phyloP scores from a whole-genome alignment of 1,139 yeast species.

The Geotrichum bryndzae region DNA sequence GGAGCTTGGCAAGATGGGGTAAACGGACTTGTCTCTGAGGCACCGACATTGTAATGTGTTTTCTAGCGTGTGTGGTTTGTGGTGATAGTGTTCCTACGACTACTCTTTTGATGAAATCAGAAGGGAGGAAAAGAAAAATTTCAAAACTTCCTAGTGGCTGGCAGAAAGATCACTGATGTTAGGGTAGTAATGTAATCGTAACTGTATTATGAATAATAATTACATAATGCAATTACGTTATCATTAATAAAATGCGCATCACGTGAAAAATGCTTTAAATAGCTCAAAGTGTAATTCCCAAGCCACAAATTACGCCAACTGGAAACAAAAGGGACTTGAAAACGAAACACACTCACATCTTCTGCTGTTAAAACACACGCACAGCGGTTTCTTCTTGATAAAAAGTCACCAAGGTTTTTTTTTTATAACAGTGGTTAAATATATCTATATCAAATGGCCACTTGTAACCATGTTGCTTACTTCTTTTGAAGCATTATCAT shows the following conservation, averaged over 20 bases:
- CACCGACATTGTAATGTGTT: slow-evolving; percentile 8
- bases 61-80: neutral
- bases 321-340: too few relatives aligned
- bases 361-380: neutral
- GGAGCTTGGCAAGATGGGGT: slow-evolving; percentile 71
- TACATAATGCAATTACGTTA: neutral
- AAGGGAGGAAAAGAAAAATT: neutral
- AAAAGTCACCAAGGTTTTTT: neutral
- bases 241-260: neutral
- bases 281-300: neutral
- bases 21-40: slow-evolving; percentile 38
- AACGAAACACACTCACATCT: too few relatives aligned
- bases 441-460: too few relatives aligned
- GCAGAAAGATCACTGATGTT: neutral
- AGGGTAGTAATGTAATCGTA: neutral
- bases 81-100: neutral
- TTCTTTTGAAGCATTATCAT: too few relatives aligned
- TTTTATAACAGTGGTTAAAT: too few relatives aligned
- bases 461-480: too few relatives aligned
- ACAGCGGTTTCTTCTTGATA: neutral
- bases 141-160: neutral
- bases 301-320: neutral
- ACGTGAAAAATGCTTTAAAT: neutral
- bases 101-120: neutral
- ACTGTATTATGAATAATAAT: neutral